Evolutionary conservation across 208 protist genomes (phyloP), one percentile per base, ranked within the genome.

Genomic region (Phytomonas francai): DNA sequence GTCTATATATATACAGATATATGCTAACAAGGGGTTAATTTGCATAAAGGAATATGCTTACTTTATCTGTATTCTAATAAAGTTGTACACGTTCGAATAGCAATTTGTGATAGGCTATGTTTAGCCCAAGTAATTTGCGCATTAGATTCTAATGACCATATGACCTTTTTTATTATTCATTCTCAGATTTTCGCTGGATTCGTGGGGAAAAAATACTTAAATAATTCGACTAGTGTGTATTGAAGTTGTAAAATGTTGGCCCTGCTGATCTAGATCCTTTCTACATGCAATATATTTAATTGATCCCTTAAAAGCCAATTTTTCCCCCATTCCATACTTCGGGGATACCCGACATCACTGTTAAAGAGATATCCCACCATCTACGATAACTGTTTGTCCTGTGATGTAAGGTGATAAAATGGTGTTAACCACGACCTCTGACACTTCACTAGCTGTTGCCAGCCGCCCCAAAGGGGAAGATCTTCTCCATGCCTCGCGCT

Each of bases 331-430:
- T 6, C 19, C 6, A 54, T 54, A 54, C 6, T 22, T 54, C 19
- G 22, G 25, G 45, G 12, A 25, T 25, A 25, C 6, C 19, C 19
- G 19, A 25, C 6, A 54, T 54, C 19, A 25, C 6, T 54, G 6
- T 54, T 54, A 54, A 0, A 54, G 45, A 54, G 45, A 54, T 30
- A 79, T 19, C 5, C 92, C 92, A 6, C 92, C 92, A 67, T 96
- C 87, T 4, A 96, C 85, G 32, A 62, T 31, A 29, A 97, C 81
- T 0, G 83, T 91, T 51, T 95, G 87, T 0, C 92, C 90, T 66
- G 79, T 97, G 59, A 97, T 78, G 72, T 84, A 95, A 11, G 75
- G 71, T 31, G 81, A 91, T 8, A 83, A 63, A 33, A 67, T 69
- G 5, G 85, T 66, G 36, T 73, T 73, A 42, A 91, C 72, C 4